A percentile compares a stretch with the other conserved stretches of the same genome.
Evolutionary conservation across 1,284 basidiomycete species (phyloP).

Genomic region (Cutaneotrichosporon cyanovorans): DNA sequence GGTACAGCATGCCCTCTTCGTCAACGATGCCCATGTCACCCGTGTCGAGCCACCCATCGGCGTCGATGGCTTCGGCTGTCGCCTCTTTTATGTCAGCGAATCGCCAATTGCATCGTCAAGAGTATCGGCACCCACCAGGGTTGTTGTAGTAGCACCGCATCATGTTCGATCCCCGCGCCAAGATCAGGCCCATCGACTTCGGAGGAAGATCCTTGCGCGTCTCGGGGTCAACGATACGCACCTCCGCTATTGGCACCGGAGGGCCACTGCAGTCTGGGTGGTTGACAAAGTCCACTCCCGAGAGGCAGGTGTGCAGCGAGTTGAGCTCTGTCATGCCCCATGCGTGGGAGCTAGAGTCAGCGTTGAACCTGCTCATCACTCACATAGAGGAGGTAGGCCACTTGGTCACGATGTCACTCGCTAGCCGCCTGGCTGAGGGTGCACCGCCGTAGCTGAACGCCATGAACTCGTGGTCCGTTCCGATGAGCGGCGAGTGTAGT

Average conservation of each 20-base stretch:
- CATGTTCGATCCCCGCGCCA: conserved; percentile 33
- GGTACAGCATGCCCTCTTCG: conserved; percentile 33
- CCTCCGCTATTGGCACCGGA: conserved; percentile 29
- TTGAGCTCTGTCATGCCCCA: conserved; percentile 43
- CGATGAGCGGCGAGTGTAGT: conserved; percentile 29
- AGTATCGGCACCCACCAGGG: conserved; percentile 4
- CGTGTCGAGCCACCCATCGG: conserved; percentile 41
- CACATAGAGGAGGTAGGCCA: conserved; percentile 25
- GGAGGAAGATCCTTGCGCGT: conserved; percentile 17
- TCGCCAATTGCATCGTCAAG: too few relatives aligned
- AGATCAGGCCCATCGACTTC: conserved; percentile 25
- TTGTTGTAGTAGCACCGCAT: conserved; percentile 32
- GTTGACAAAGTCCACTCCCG: conserved; percentile 32
- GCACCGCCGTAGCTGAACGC: conserved; percentile 40
- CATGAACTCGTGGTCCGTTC: conserved; percentile 22
- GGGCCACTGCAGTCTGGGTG: conserved; percentile 11
- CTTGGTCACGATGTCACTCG: conserved; percentile 25
- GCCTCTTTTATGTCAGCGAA: too few relatives aligned
- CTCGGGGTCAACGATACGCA: conserved; percentile 30
- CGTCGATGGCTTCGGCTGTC: conserved; percentile 25
- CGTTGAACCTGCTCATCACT: not conserved
- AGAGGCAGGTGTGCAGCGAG: conserved; percentile 31
- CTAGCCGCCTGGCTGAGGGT: conserved; percentile 31
- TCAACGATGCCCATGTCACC: conserved; percentile 36
- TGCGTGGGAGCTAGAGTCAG: conserved; percentile 23